A percentile compares a stretch with the other conserved stretches of the same genome.
These are phyloP conservation scores for Aspergillus hancockii DNA, from an alignment of 495 filamentous ascomycete species.

Conservation along the genomic window DNA sequence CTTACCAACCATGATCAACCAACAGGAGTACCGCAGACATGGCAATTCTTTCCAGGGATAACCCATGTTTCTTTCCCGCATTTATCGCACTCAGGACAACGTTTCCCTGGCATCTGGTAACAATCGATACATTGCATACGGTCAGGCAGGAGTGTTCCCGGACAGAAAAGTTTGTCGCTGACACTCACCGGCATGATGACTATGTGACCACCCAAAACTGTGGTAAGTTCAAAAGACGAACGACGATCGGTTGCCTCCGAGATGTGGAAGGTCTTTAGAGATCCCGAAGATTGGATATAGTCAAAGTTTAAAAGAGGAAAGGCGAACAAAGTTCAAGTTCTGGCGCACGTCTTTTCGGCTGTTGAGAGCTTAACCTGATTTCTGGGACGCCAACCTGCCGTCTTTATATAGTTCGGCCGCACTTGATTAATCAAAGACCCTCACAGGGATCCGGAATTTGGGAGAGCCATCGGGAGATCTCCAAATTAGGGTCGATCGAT, in stretches of 20 bases:
- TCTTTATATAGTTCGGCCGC: conserved; percentile 21
- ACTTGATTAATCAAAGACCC: conserved; percentile 8
- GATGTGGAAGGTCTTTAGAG: conserved; percentile 6
- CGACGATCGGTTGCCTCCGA: background rate
- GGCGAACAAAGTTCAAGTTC: conserved; percentile 5
- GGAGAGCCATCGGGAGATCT: conserved; percentile 27
- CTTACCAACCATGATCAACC: conserved; percentile 15
- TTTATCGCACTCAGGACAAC: conserved; percentile 43
- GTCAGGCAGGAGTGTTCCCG: background rate
- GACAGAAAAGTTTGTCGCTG: background rate
- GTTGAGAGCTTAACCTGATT: conserved; percentile 16
- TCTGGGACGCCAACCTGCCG: conserved; percentile 9
- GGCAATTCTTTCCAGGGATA: conserved; percentile 52
- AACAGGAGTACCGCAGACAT: conserved; percentile 44
- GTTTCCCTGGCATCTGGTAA: conserved; percentile 50
- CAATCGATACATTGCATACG: background rate
- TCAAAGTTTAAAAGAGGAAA: conserved; percentile 7
- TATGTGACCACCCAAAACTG: background rate
- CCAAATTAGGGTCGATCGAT: conserved; percentile 24
- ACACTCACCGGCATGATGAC: conserved; percentile 14
- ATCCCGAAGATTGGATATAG: conserved; percentile 11
- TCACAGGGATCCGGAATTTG: conserved; percentile 14
- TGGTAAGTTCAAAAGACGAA: background rate
- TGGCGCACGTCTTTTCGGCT: conserved; percentile 10
- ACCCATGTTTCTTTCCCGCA: conserved; percentile 50